These are phyloP conservation scores for Trichoderma lentiforme DNA, from an alignment of 2,329 filamentous ascomycete species.

Conservation along the genomic window DNA sequence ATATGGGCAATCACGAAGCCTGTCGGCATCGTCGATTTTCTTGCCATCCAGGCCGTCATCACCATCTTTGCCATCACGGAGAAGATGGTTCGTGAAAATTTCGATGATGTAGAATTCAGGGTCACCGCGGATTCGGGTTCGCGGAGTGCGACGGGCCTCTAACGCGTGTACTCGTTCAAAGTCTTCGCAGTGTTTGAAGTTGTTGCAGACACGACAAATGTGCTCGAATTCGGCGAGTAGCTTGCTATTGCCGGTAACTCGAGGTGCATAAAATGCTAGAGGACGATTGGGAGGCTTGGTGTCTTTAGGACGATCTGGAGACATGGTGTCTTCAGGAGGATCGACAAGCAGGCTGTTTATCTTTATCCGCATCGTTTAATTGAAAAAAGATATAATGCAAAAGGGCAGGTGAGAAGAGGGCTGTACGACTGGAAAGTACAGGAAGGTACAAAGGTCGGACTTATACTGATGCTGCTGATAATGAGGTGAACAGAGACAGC, in stretches of 20 bases:
- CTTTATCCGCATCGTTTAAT: neutral
- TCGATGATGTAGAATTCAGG: neutral
- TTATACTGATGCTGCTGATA: neutral
- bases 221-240: too few relatives aligned
- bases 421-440: neutral
- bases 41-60: neutral
- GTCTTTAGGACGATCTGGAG: too few relatives aligned
- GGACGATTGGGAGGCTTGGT: neutral
- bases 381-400: neutral
- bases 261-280: too few relatives aligned
- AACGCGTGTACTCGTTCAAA: neutral
- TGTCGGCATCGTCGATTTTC: neutral
- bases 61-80: neutral
- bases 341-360: neutral
- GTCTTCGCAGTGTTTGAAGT: neutral
- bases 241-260: neutral
- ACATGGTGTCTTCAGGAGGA: neutral
- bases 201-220: slow-evolving; percentile 4
- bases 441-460: neutral
- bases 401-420: neutral
- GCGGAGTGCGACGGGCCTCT: too few relatives aligned
- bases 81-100: neutral
- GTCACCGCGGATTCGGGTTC: neutral
- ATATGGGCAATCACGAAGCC: slow-evolving; percentile 3
- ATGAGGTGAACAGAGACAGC: neutral